Conservation (phyloP, 1,284 basidiomycete species). For the Puccinia polysora region DNA sequence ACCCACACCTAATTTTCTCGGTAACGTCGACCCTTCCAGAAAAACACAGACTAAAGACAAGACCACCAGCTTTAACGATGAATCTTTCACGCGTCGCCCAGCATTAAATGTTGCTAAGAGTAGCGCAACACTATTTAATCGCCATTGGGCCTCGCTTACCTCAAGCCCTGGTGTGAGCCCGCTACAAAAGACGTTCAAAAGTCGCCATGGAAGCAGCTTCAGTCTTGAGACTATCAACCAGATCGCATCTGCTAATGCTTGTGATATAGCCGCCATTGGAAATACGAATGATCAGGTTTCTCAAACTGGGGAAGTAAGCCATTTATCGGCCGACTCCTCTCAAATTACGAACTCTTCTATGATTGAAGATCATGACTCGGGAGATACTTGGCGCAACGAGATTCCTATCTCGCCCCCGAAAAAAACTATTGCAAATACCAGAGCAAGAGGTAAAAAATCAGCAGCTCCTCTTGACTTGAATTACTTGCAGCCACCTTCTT, state of each 20-base stretch:
- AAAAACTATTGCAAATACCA: neutral
- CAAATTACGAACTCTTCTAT: no score
- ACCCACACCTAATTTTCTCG: neutral
- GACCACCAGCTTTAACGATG: neutral
- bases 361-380: neutral
- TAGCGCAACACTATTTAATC: conserved; percentile 6
- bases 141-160: conserved; percentile 3
- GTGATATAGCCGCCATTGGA: no score
- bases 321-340: no score
- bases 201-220: neutral
- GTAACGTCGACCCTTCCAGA: neutral
- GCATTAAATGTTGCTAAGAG: neutral
- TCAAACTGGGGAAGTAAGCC: no score
- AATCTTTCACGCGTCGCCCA: neutral
- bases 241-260: no score
- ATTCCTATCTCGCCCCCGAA: neutral
- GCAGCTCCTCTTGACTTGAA: neutral
- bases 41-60: neutral
- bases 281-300: no score
- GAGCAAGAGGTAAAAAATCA: neutral
- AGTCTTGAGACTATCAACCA: no score
- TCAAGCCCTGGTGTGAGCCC: neutral
- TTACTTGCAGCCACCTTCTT: conserved; percentile 3
- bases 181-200: neutral
- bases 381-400: neutral